Conservation (phyloP, 345 rosid genomes). For the Trapa incisa region DNA sequence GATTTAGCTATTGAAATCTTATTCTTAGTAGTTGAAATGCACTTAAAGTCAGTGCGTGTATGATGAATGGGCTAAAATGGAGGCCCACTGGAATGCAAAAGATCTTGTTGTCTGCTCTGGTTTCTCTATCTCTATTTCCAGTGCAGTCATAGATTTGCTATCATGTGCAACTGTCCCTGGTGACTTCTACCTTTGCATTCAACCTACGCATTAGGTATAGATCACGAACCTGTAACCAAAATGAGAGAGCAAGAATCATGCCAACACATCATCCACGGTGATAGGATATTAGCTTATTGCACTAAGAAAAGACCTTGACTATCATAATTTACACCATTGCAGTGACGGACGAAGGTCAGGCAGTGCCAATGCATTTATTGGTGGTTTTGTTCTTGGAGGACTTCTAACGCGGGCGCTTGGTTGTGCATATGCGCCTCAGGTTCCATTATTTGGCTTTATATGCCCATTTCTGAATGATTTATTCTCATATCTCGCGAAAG, state of each 20-base stretch:
- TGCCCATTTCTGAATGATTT: neutral
- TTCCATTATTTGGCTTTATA: conserved; percentile 12
- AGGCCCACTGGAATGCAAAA: too few species aligned
- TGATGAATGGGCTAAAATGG: neutral
- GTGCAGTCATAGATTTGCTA: neutral
- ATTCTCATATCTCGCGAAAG: neutral
- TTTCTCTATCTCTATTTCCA: neutral
- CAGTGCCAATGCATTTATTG: conserved; percentile 54
- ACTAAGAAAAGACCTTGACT: neutral
- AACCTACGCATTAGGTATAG: neutral
- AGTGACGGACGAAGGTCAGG: conserved; percentile 58
- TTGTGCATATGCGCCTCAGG: conserved; percentile 98
- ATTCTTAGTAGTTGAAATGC: neutral
- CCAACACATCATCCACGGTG: neutral
- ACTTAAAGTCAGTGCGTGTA: neutral
- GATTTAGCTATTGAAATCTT: neutral
- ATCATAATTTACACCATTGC: conserved; percentile 12
- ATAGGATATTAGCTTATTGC: neutral
- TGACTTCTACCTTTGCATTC: neutral
- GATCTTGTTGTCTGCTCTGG: too few species aligned
- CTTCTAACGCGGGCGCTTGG: conserved; percentile 82
- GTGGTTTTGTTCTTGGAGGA: conserved; percentile 92
- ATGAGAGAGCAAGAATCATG: neutral
- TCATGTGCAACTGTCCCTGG: neutral
- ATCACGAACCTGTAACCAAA: neutral